These are phyloP conservation scores for Beauveria asiatica DNA, from an alignment of 2,329 filamentous ascomycete species.

Conservation along the genomic window DNA sequence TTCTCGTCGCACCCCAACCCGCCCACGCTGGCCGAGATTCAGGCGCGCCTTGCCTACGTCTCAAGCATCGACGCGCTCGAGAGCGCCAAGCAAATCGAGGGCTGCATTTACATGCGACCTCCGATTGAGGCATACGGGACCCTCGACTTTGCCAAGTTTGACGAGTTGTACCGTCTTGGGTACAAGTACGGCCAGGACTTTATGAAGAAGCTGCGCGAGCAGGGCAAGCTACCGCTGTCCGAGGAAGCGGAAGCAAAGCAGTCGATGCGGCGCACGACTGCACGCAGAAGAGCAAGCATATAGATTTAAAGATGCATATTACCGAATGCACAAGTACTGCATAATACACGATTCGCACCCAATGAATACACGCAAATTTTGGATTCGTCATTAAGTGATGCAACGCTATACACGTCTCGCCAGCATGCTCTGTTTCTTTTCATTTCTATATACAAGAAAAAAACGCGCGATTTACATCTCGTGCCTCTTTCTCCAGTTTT, in stretches of 20 bases:
- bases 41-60: conserved; percentile 89
- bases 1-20: conserved; percentile 85
- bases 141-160: conserved; percentile 93
- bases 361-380: not conserved
- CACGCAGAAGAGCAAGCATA: conserved; percentile 70
- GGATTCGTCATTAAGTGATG: not conserved
- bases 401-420: not conserved
- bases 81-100: conserved; percentile 80
- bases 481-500: not conserved
- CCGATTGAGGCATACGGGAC: conserved; percentile 92
- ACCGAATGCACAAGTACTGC: not conserved
- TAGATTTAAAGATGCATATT: conserved; percentile 24
- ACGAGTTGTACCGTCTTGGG: conserved; percentile 88
- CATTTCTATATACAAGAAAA: not conserved
- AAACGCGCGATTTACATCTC: not conserved
- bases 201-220: conserved; percentile 64
- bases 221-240: conserved; percentile 63
- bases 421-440: not conserved
- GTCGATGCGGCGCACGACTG: conserved; percentile 68
- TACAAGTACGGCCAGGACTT: conserved; percentile 80
- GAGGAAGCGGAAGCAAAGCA: conserved; percentile 72
- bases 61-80: conserved; percentile 91
- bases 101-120: conserved; percentile 93
- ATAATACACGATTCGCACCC: not conserved
- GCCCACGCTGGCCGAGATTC: conserved; percentile 90